Percentiles rank a stretch among this genome's conserved stretches.
Conservation (phyloP, 208 protist species). For the Tritrichomonas musculus region DNA sequence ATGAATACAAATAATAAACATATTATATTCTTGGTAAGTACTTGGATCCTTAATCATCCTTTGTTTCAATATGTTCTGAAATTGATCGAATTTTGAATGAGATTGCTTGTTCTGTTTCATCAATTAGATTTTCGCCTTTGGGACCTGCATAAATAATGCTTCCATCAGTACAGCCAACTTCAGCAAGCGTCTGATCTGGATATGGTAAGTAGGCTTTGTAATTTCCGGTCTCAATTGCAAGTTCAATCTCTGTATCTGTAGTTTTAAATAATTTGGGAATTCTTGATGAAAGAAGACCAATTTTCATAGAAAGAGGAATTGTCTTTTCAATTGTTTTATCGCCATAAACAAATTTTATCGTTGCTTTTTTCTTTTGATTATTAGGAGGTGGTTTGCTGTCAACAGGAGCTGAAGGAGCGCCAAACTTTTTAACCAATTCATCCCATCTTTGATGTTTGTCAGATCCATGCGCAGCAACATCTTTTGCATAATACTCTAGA, state of each 20-base stretch:
- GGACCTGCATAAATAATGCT: not conserved
- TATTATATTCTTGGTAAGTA: too few relatives aligned
- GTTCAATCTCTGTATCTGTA: not conserved
- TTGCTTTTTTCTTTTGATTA: not conserved
- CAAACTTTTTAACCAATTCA: not conserved
- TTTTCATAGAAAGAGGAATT: not conserved
- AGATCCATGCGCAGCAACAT: not conserved
- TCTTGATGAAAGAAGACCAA: not conserved
- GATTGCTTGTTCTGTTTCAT: too few relatives aligned
- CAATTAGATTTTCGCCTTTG: not conserved
- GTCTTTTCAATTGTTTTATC: not conserved
- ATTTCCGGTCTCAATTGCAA: not conserved
- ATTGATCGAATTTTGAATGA: too few relatives aligned
- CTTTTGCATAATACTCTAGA: not conserved
- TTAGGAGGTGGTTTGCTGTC: not conserved
- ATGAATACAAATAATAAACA: too few relatives aligned
- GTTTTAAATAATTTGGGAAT: not conserved
- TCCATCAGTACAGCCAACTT: not conserved
- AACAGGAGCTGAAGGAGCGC: not conserved
- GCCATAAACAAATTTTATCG: not conserved
- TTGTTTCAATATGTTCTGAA: too few relatives aligned
- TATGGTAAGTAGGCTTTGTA: not conserved
- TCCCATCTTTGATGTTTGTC: not conserved
- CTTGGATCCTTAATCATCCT: too few relatives aligned
- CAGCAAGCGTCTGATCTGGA: not conserved